Evolutionary conservation across 2,329 filamentous ascomycete species (phyloP).

Genomic region (Graphilbum fragrans): DNA sequence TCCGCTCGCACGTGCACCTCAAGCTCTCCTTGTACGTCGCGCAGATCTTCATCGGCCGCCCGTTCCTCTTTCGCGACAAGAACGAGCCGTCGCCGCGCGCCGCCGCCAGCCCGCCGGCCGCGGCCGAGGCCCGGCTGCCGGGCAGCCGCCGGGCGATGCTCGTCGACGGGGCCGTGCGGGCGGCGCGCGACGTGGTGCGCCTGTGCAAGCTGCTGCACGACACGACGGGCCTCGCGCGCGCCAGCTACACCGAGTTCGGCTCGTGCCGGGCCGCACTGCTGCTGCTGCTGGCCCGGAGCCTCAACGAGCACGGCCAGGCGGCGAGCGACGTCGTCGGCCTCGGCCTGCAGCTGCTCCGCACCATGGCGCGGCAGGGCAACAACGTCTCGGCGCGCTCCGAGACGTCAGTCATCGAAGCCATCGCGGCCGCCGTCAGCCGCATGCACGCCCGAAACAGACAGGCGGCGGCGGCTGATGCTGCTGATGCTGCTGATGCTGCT

Average conservation of each 20-base stretch:
- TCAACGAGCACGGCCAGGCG: neutral
- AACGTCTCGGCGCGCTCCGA: conserved; percentile 3
- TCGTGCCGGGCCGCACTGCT: conserved; percentile 41
- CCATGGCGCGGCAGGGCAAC: conserved; percentile 2
- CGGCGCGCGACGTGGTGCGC: conserved; percentile 36
- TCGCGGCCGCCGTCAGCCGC: conserved; percentile 1
- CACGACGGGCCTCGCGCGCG: conserved; percentile 38
- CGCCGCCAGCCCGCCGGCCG: neutral
- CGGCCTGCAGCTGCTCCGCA: conserved; percentile 2
- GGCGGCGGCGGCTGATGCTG: neutral
- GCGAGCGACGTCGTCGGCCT: conserved; percentile 1
- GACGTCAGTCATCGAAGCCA: conserved; percentile 5
- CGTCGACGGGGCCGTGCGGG: conserved; percentile 39
- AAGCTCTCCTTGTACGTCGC: conserved; percentile 40
- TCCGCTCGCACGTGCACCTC: conserved; percentile 36
- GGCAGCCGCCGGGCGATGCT: conserved; percentile 15
- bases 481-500: neutral
- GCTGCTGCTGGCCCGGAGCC: conserved; percentile 19
- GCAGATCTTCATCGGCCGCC: conserved; percentile 39
- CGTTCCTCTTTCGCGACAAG: conserved; percentile 31
- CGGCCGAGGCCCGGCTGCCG: neutral
- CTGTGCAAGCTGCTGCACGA: conserved; percentile 35
- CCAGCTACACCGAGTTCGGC: conserved; percentile 44
- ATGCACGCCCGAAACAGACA: conserved; percentile 2
- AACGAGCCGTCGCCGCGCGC: neutral